phyloP scores from a whole-genome alignment of 371 early-diverging fungal genomes.

The Mucor lusitanicus region DNA sequence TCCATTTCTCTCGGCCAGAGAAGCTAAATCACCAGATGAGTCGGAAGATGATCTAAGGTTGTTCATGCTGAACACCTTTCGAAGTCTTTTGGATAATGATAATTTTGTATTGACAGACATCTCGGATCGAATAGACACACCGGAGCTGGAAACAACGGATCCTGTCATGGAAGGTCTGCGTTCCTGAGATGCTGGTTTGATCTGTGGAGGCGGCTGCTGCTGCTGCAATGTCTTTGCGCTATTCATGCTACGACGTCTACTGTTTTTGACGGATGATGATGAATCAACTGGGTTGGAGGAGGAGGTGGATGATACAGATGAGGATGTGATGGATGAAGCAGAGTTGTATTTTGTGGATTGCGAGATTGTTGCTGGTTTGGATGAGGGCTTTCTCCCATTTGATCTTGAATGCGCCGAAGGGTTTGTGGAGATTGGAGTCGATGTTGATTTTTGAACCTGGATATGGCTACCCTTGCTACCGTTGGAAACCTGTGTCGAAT shows the following conservation, averaged over 20 bases:
- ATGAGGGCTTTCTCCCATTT: not conserved
- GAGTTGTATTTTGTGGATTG: conserved; percentile 4
- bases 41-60: conserved; percentile 17
- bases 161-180: conserved; percentile 19
- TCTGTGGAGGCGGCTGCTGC: not conserved
- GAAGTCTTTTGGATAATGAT: conserved; percentile 47
- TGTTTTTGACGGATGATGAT: not conserved
- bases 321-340: not conserved
- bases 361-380: conserved; percentile 16
- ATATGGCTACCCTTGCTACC: not conserved
- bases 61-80: conserved; percentile 55
- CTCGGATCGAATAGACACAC: conserved; percentile 40
- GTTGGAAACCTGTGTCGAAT: conserved; percentile 1
- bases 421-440: conserved; percentile 24
- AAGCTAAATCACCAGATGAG: conserved; percentile 10
- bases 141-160: conserved; percentile 27
- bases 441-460: conserved; percentile 34
- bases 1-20: conserved; percentile 8
- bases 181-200: conserved; percentile 7
- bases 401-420: not conserved
- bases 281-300: not conserved
- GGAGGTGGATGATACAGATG: not conserved
- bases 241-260: conserved; percentile 13
- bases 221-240: not conserved
- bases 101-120: conserved; percentile 35